Conservation (phyloP, 2,329 filamentous ascomycete species). For the Alternaria triticimaculans region DNA sequence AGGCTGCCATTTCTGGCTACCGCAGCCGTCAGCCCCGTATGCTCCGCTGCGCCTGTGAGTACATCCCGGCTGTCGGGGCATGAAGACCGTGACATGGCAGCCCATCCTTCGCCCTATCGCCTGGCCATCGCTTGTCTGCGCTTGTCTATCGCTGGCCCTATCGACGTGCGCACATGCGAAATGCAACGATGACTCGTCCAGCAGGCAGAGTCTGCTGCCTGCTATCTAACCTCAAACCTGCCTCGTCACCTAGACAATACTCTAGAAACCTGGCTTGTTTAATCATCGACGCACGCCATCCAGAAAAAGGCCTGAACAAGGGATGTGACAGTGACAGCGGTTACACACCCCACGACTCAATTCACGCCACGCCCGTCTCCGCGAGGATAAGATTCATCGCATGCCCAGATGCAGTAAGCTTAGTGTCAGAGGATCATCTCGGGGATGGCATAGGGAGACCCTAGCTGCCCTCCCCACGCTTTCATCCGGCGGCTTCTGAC, state of each 20-base stretch:
- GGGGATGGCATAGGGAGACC: constrained; percentile 28
- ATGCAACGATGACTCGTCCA: constrained; percentile 37
- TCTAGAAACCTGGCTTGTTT: background rate
- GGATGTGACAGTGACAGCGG: constrained; percentile 22
- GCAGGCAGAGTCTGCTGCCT: constrained; percentile 15
- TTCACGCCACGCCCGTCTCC: constrained; percentile 23
- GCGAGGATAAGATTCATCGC: constrained; percentile 25
- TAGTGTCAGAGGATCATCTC: constrained; percentile 32
- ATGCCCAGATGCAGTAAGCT: constrained; percentile 24
- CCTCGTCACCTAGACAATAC: constrained; percentile 11
- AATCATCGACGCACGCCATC: background rate
- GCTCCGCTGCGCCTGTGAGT: constrained; percentile 24
- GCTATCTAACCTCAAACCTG: constrained; percentile 14
- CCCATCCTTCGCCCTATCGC: constrained; percentile 21
- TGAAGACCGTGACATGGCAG: constrained; percentile 31
- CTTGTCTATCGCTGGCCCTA: constrained; percentile 14
- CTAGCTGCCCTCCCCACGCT: constrained; percentile 24
- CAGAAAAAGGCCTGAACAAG: constrained; percentile 13
- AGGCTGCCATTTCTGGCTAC: constrained; percentile 29
- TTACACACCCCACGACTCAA: constrained; percentile 19
- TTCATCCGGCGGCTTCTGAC: constrained; percentile 26
- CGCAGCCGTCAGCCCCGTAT: constrained; percentile 29
- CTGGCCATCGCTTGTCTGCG: constrained; percentile 1
- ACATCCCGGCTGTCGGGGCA: constrained; percentile 35
- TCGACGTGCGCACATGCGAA: constrained; percentile 22